phyloP scores from a whole-genome alignment of 176 grass and related monocot species.

The Calamus simplicifolius region DNA sequence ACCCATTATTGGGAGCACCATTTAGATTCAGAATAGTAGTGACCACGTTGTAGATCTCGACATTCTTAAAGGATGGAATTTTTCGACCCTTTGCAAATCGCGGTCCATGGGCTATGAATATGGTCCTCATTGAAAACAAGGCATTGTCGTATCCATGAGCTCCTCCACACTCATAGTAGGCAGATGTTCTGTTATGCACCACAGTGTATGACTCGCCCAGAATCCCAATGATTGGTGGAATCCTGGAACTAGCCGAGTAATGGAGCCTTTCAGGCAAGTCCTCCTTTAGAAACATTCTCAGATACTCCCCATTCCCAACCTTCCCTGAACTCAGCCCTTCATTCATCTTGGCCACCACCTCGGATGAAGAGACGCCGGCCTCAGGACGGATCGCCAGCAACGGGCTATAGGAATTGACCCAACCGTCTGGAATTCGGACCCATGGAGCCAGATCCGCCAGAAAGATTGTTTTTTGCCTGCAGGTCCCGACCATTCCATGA shows the following conservation, averaged over 20 bases:
- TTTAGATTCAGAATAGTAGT: conserved; percentile 62
- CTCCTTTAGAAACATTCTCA: conserved; percentile 82
- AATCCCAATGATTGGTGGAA: conserved; percentile 70
- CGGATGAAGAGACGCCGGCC: not conserved
- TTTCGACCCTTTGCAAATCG: conserved; percentile 51
- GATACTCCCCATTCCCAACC: conserved; percentile 11
- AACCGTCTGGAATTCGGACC: conserved; percentile 19
- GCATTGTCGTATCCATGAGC: not conserved
- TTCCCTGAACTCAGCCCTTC: not conserved
- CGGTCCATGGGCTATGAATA: conserved; percentile 32
- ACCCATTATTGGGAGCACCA: conserved; percentile 71
- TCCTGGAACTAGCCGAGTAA: conserved; percentile 62
- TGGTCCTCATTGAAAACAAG: not conserved
- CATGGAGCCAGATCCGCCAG: not conserved
- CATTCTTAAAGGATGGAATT: conserved; percentile 75
- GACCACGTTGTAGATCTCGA: conserved; percentile 82
- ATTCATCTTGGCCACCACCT: not conserved
- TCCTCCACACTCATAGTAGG: not conserved
- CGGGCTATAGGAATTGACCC: conserved; percentile 34
- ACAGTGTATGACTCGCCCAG: conserved; percentile 32
- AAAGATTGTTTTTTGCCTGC: not conserved
- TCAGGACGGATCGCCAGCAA: not conserved
- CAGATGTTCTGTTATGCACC: not conserved
- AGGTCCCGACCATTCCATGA: not conserved
- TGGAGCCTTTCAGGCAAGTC: conserved; percentile 68